Conservation (phyloP, 129 eudicot genomes). For the Mikania micrantha region DNA sequence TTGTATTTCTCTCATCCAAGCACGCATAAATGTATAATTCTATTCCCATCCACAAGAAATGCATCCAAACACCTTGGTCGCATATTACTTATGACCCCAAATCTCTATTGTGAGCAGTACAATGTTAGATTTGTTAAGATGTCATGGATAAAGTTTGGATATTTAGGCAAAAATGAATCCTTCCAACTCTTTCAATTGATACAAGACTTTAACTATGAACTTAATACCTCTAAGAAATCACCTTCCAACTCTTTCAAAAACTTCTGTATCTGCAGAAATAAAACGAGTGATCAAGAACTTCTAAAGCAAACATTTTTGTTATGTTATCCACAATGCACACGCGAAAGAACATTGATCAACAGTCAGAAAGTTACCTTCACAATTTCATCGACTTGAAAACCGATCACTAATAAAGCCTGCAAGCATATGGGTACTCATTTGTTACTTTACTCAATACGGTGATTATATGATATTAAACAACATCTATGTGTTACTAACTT, state of each 20-base stretch:
- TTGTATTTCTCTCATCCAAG: too few relatives aligned
- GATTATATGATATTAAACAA: background rate
- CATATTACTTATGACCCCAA: background rate
- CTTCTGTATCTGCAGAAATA: slow-evolving; percentile 50
- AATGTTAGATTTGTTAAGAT: background rate
- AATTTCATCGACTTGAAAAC: slow-evolving; percentile 61
- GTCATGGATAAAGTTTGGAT: background rate
- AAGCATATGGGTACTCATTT: background rate
- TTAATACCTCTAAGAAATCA: slow-evolving; percentile 71
- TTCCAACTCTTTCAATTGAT: background rate
- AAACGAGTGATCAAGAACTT: background rate
- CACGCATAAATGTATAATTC: background rate
- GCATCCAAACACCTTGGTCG: background rate
- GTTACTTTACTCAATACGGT: background rate
- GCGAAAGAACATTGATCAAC: background rate
- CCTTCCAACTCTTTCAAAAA: slow-evolving; percentile 77
- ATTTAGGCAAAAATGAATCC: background rate
- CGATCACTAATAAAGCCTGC: slow-evolving; percentile 73
- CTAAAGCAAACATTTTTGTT: background rate
- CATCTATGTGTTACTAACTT: background rate
- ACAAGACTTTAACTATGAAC: background rate
- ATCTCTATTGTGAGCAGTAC: background rate
- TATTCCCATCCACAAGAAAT: background rate
- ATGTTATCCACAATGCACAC: background rate
- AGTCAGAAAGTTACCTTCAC: slow-evolving; percentile 55